These are phyloP conservation scores for Tuber microsphaerosporum DNA, from an alignment of 495 filamentous ascomycete genomes.

Conservation along the genomic window DNA sequence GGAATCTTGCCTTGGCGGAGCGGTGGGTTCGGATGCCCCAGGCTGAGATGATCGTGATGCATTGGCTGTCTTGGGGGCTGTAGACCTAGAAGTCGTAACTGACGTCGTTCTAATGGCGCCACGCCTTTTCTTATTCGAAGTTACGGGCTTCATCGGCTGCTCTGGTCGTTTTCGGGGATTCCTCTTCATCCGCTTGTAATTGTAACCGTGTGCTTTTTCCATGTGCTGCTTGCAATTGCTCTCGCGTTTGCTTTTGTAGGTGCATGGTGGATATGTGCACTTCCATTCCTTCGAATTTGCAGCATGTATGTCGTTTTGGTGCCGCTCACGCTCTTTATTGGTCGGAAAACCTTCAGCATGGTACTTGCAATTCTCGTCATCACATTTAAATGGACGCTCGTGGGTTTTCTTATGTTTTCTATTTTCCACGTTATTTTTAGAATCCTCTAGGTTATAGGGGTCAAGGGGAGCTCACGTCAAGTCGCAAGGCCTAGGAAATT, in stretches of 20 bases:
- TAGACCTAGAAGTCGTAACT: background rate
- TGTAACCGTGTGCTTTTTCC: conserved; percentile 93
- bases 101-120: background rate
- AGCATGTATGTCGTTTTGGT: conserved; percentile 92
- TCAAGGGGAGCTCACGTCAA: conserved; percentile 24
- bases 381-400: conserved; percentile 89
- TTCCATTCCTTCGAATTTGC: conserved; percentile 65
- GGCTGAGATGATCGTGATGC: background rate
- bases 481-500: conserved; percentile 36
- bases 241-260: conserved; percentile 89
- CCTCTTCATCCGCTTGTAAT: conserved; percentile 83
- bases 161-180: conserved; percentile 59
- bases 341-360: conserved; percentile 84
- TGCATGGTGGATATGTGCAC: conserved; percentile 77
- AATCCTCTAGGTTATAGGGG: background rate
- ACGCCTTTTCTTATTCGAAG: conserved; percentile 11
- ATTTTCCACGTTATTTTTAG: conserved; percentile 6
- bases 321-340: conserved; percentile 92
- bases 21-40: background rate
- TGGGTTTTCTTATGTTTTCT: conserved; percentile 96
- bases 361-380: conserved; percentile 73
- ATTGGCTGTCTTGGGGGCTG: background rate
- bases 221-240: conserved; percentile 99
- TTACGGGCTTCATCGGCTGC: conserved; percentile 42
- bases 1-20: background rate